Conservation (phyloP, 2,329 filamentous ascomycete species). For the Colletotrichum lindemuthianum region DNA sequence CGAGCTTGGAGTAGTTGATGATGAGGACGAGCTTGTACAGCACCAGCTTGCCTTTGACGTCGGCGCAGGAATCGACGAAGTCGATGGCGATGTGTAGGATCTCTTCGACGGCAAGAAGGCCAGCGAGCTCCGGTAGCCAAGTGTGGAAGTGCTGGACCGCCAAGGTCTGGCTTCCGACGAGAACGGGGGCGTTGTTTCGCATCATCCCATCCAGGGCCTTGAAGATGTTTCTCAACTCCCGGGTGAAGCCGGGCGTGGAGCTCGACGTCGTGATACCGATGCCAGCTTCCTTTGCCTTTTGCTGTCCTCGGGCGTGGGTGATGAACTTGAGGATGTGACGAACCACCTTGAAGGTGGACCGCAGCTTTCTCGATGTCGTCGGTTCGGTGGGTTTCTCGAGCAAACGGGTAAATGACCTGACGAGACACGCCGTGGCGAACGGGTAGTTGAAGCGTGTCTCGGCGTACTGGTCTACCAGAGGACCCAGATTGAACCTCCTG, state of each 20-base stretch:
- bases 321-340: constrained; percentile 95
- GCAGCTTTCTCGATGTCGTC: constrained; percentile 83
- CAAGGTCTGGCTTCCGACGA: constrained; percentile 94
- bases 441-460: constrained; percentile 92
- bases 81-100: constrained; percentile 91
- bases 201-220: constrained; percentile 90
- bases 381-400: constrained; percentile 85
- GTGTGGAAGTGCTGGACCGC: constrained; percentile 96
- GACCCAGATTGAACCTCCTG: constrained; percentile 89
- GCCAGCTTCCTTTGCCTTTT: constrained; percentile 86
- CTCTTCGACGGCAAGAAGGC: constrained; percentile 81
- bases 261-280: constrained; percentile 81
- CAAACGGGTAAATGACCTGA: constrained; percentile 86
- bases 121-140: constrained; percentile 91
- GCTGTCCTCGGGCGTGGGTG: constrained; percentile 85
- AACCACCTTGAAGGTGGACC: constrained; percentile 94
- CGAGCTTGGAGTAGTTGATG: constrained; percentile 86
- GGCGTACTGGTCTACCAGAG: constrained; percentile 91
- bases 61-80: constrained; percentile 90
- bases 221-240: constrained; percentile 87
- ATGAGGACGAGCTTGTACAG: constrained; percentile 93
- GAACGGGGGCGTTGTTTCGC: constrained; percentile 83
- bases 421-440: constrained; percentile 87
- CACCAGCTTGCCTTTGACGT: constrained; percentile 89
- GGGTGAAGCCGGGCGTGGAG: constrained; percentile 74